phyloP scores from a whole-genome alignment of 2,329 filamentous ascomycete genomes.

The Fusarium subtropicale region DNA sequence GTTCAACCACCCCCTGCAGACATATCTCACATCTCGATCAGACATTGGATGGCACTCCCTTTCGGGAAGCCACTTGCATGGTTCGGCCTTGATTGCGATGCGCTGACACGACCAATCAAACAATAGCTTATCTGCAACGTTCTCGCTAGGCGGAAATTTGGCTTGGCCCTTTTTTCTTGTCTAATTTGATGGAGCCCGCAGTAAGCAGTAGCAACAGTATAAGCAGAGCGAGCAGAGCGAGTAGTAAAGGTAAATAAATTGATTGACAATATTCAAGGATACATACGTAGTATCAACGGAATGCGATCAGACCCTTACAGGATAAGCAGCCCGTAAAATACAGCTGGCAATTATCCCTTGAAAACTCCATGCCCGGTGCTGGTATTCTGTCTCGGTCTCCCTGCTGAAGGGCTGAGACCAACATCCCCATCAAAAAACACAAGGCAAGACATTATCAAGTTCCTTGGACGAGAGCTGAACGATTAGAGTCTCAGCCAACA shows the following conservation, averaged over 20 bases:
- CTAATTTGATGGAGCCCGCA: slow-evolving; percentile 12
- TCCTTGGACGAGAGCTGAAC: background rate
- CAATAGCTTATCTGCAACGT: slow-evolving; percentile 19
- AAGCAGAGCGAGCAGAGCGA: background rate
- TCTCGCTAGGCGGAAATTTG: slow-evolving; percentile 33
- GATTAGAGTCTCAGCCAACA: background rate
- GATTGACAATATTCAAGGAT: background rate
- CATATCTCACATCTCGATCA: slow-evolving; percentile 32
- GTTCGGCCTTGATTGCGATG: slow-evolving; percentile 20
- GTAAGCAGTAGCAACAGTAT: background rate
- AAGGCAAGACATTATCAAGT: background rate
- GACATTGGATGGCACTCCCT: slow-evolving; percentile 26
- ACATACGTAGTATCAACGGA: background rate
- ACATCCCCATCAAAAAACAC: background rate
- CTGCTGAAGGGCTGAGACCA: slow-evolving; percentile 24
- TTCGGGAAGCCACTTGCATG: slow-evolving; percentile 32
- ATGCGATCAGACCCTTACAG: background rate
- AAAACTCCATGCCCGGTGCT: background rate
- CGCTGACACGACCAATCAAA: slow-evolving; percentile 16
- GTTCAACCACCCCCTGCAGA: slow-evolving; percentile 20
- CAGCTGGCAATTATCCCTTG: background rate
- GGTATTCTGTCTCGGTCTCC: slow-evolving; percentile 25
- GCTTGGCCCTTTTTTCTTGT: slow-evolving; percentile 18
- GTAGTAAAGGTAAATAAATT: background rate
- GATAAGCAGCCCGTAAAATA: background rate